Conservation (phyloP, 352 stramenopile genomes). For the Globisporangium viniferum region DNA sequence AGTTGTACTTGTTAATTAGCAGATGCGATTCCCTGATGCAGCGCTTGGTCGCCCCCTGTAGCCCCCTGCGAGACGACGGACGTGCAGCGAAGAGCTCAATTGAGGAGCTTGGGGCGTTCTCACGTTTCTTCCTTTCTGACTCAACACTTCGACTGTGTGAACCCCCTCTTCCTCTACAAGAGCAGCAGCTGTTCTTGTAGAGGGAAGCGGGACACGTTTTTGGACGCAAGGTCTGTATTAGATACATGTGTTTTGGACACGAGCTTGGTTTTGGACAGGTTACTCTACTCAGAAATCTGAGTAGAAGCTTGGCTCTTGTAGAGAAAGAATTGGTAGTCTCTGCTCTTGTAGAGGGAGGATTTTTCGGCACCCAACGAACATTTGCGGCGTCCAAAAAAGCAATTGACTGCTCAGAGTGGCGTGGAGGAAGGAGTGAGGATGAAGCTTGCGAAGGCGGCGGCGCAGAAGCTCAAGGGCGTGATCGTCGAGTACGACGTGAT, state of each 20-base stretch:
- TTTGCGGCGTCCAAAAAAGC: background rate
- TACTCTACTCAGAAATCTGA: no score
- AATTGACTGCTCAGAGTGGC: background rate
- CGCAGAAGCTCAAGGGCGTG: slow-evolving; percentile 71
- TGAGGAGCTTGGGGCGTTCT: slow-evolving; percentile 4
- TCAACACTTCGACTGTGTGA: background rate
- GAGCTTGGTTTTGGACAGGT: background rate
- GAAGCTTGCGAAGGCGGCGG: slow-evolving; percentile 67
- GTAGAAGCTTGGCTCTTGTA: background rate
- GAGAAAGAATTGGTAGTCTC: background rate
- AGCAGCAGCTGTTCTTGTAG: background rate
- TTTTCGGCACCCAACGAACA: background rate
- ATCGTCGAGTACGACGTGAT: slow-evolving; percentile 79
- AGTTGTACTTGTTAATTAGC: background rate
- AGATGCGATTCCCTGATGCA: background rate
- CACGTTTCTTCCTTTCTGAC: slow-evolving; percentile 7
- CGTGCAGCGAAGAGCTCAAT: slow-evolving; percentile 3
- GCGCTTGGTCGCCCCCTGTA: background rate
- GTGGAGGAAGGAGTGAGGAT: slow-evolving; percentile 10
- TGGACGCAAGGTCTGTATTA: no score
- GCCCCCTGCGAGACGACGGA: background rate
- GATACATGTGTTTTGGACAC: no score
- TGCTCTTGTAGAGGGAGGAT: background rate
- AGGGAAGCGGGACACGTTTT: background rate
- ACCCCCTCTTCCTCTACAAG: background rate